phyloP scores from a whole-genome alignment of 306 rosid species.

The Canavalia ensiformis region DNA sequence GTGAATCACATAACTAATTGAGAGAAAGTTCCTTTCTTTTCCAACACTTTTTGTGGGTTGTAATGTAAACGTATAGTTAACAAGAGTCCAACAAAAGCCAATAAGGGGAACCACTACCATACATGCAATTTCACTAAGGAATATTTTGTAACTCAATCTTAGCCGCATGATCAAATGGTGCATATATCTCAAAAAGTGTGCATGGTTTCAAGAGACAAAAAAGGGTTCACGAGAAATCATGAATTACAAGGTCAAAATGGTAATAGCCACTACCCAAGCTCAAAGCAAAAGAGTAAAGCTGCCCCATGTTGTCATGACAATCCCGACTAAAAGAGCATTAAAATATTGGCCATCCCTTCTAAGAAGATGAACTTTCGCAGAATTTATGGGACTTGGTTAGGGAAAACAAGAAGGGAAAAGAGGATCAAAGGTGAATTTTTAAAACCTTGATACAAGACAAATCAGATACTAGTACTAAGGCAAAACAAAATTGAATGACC shows the following conservation, averaged over 20 bases:
- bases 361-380: slow-evolving; percentile 36
- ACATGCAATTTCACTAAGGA: slow-evolving; percentile 25
- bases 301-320: slow-evolving; percentile 46
- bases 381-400: slow-evolving; percentile 26
- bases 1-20: slow-evolving; percentile 49
- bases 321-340: slow-evolving; percentile 52
- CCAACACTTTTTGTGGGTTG: slow-evolving; percentile 49
- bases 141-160: slow-evolving; percentile 15
- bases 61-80: not conserved
- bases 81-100: slow-evolving; percentile 51
- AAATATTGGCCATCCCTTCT: slow-evolving; percentile 48
- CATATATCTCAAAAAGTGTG: not conserved
- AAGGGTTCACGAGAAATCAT: slow-evolving; percentile 45
- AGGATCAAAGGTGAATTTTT: slow-evolving; percentile 33
- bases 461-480: slow-evolving; percentile 37
- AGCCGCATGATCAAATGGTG: slow-evolving; percentile 27
- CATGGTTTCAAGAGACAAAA: slow-evolving; percentile 36
- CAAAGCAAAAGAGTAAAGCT: slow-evolving; percentile 57
- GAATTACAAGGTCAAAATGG: slow-evolving; percentile 45
- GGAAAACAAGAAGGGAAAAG: slow-evolving; percentile 12
- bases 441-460: slow-evolving; percentile 49
- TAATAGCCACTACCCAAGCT: slow-evolving; percentile 29
- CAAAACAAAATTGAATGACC: slow-evolving; percentile 50
- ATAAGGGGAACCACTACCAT: slow-evolving; percentile 11
- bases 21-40: slow-evolving; percentile 54